A percentile compares a stretch with the other conserved stretches of the same genome.
Evolutionary conservation across 2,329 filamentous ascomycete genomes (phyloP).

Genomic region (Venturia effusa): DNA sequence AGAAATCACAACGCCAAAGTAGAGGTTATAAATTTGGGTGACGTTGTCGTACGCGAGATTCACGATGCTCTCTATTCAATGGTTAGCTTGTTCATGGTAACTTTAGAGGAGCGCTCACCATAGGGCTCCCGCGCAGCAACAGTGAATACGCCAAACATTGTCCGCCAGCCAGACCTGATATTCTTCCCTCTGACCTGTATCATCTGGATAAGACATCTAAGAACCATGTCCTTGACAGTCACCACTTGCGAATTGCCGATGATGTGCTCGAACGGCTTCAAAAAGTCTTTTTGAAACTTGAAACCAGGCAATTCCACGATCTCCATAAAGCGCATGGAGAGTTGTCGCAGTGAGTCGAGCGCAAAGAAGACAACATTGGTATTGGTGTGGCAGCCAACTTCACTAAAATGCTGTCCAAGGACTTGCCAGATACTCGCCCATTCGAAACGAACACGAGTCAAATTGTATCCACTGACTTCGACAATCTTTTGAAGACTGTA

Average conservation of each 20-base stretch:
- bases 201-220: constrained; percentile 97
- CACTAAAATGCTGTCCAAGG: constrained; percentile 96
- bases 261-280: constrained; percentile 97
- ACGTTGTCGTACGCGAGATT: constrained; percentile 97
- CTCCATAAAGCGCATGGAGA: constrained; percentile 98
- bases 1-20: constrained; percentile 90
- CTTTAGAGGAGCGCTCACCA: constrained; percentile 31
- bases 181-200: constrained; percentile 94
- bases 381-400: constrained; percentile 92
- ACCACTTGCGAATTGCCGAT: constrained; percentile 87
- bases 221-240: constrained; percentile 92
- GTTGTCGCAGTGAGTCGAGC: constrained; percentile 83
- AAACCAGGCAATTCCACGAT: constrained; percentile 96
- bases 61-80: constrained; percentile 67
- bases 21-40: constrained; percentile 85
- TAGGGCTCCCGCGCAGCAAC: constrained; percentile 88
- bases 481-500: constrained; percentile 98
- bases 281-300: constrained; percentile 98
- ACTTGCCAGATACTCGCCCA: constrained; percentile 98
- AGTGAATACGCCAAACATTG: constrained; percentile 98
- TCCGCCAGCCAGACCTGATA: constrained; percentile 95
- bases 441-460: constrained; percentile 95
- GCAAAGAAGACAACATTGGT: constrained; percentile 97
- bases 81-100: constrained; percentile 12
- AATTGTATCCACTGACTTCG: constrained; percentile 99